These are phyloP conservation scores for Calophaca sinica DNA, from an alignment of 306 rosid genomes.

Conservation along the genomic window DNA sequence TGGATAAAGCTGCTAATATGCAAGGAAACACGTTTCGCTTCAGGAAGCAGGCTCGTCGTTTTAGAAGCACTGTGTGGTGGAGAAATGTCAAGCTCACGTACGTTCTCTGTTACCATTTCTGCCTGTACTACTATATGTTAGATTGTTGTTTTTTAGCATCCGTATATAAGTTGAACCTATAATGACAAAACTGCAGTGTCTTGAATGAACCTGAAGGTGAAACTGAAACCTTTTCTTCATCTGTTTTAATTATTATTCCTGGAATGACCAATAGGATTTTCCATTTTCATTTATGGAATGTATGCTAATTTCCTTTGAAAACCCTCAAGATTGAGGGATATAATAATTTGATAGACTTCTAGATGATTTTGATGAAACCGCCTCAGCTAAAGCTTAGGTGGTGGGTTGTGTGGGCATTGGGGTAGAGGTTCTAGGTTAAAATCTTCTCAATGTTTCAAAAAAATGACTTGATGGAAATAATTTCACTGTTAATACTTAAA, in stretches of 20 bases:
- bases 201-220: slow-evolving; percentile 22
- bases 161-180: slow-evolving; percentile 10
- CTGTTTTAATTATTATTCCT: slow-evolving; percentile 11
- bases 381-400: slow-evolving; percentile 33
- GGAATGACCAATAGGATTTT: slow-evolving; percentile 28
- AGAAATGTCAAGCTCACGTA: slow-evolving; percentile 96
- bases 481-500: background rate
- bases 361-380: slow-evolving; percentile 6
- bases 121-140: background rate
- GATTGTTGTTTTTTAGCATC: slow-evolving; percentile 16
- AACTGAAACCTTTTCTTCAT: slow-evolving; percentile 5
- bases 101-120: slow-evolving; percentile 44
- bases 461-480: background rate
- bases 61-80: slow-evolving; percentile 96
- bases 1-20: slow-evolving; percentile 91
- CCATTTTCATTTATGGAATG: background rate
- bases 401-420: slow-evolving; percentile 14
- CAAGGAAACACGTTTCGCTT: slow-evolving; percentile 96
- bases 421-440: slow-evolving; percentile 27
- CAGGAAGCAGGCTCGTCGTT: slow-evolving; percentile 98
- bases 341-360: slow-evolving; percentile 12
- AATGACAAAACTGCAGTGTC: background rate
- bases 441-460: background rate
- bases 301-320: slow-evolving; percentile 26
- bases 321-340: background rate